phyloP scores from a whole-genome alignment of 2,329 filamentous ascomycete genomes.

The Monilinia laxa region DNA sequence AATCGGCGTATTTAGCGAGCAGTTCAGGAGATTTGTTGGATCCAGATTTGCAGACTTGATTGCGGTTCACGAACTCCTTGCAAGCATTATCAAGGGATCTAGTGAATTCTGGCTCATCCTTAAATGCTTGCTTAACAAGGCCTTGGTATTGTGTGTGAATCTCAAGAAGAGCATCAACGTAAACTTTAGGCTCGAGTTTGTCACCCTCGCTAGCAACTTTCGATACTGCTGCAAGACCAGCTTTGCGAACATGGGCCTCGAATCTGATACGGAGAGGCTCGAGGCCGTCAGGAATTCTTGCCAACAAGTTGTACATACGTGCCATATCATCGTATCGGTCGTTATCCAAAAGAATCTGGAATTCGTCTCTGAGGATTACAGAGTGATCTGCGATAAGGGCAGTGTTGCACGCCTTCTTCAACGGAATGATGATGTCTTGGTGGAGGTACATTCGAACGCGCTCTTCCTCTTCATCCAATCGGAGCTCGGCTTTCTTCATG shows the following conservation, averaged over 20 bases:
- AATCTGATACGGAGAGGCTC: slow-evolving; percentile 86
- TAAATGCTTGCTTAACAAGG: slow-evolving; percentile 88
- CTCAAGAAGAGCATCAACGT: slow-evolving; percentile 91
- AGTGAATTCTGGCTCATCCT: slow-evolving; percentile 94
- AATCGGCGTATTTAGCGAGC: slow-evolving; percentile 92
- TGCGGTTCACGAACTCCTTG: slow-evolving; percentile 96
- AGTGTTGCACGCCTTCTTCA: slow-evolving; percentile 86
- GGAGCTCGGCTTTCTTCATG: slow-evolving; percentile 97
- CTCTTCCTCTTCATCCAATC: slow-evolving; percentile 89
- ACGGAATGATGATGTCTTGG: slow-evolving; percentile 76
- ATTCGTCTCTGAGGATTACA: slow-evolving; percentile 84
- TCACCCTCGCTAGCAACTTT: slow-evolving; percentile 89
- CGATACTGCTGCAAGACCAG: slow-evolving; percentile 81
- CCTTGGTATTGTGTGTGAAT: slow-evolving; percentile 92
- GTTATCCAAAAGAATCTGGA: slow-evolving; percentile 89
- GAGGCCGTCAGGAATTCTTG: slow-evolving; percentile 84
- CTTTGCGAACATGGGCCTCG: slow-evolving; percentile 88
- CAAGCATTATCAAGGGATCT: slow-evolving; percentile 95
- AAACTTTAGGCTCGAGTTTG: slow-evolving; percentile 91
- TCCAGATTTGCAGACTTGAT: slow-evolving; percentile 90
- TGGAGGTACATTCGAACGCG: slow-evolving; percentile 91
- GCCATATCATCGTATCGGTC: slow-evolving; percentile 94
- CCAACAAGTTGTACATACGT: slow-evolving; percentile 91
- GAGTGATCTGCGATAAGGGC: slow-evolving; percentile 90
- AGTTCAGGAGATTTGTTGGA: slow-evolving; percentile 94